A percentile compares a stretch with the other conserved stretches of the same genome.
These are phyloP conservation scores for Chlamydomonas asymmetrica DNA, from an alignment of 139 green algal species.

Conservation along the genomic window DNA sequence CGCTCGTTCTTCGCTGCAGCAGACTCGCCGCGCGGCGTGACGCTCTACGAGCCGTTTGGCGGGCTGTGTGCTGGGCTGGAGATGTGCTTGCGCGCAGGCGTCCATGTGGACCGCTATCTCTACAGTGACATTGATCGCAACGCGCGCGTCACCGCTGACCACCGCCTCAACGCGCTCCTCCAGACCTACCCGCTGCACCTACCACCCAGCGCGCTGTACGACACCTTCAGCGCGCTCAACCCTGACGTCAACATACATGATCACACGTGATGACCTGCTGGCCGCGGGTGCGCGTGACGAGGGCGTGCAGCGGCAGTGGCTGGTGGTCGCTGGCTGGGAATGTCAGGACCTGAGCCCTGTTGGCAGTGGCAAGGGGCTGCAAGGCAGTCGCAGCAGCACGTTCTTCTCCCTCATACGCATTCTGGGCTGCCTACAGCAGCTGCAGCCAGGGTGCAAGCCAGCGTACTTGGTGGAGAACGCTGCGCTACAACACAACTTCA, in stretches of 20 bases:
- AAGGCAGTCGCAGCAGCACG: neutral
- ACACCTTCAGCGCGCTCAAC: neutral
- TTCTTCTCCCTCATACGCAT: slow-evolving; percentile 5
- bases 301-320: slow-evolving; percentile 30
- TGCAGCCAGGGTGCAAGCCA: neutral
- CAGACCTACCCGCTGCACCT: no score
- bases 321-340: slow-evolving; percentile 32
- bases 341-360: slow-evolving; percentile 22
- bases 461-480: slow-evolving; percentile 22
- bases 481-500: no score
- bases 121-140: neutral
- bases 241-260: neutral
- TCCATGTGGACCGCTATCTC: neutral
- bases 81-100: neutral
- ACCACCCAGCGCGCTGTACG: neutral
- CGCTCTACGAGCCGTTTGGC: neutral
- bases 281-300: neutral
- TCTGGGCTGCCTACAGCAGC: slow-evolving; percentile 7
- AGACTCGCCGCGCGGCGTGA: neutral
- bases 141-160: neutral
- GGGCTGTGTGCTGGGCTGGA: neutral
- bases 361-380: slow-evolving; percentile 6
- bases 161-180: neutral
- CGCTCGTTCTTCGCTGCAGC: neutral
- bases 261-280: neutral